These are phyloP conservation scores for Triticum aestivum DNA, from an alignment of 176 grass and related monocot genomes.

Conservation along the genomic window DNA sequence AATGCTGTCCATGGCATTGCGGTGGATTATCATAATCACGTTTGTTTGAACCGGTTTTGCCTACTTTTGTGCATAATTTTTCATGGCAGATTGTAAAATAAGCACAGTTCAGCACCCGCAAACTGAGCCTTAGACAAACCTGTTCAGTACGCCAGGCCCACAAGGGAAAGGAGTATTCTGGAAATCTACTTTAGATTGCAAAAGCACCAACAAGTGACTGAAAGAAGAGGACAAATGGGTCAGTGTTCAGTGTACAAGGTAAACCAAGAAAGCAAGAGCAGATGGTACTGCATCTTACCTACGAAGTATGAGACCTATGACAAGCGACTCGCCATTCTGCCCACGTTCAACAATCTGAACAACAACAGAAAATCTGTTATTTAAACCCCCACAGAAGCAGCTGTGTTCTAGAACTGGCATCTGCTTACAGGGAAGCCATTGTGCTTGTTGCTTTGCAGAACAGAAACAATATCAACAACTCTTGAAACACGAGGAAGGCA, in stretches of 20 bases:
- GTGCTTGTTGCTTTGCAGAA: constrained; percentile 79
- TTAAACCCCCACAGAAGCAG: not conserved
- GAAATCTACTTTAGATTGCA: constrained; percentile 97
- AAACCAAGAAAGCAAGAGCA: constrained; percentile 13
- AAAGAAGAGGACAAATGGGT: constrained; percentile 20
- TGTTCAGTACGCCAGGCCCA: constrained; percentile 79
- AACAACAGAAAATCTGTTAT: not conserved
- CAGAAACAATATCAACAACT: constrained; percentile 69
- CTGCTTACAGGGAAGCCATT: constrained; percentile 94
- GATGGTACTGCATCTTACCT: constrained; percentile 46
- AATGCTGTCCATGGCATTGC: no score
- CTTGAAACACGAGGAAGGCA: constrained; percentile 73
- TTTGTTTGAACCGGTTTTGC: no score
- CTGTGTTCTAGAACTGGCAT: not conserved
- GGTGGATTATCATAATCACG: no score
- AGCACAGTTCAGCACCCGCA: no score
- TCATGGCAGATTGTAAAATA: no score
- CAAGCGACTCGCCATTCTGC: constrained; percentile 77
- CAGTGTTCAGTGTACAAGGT: constrained; percentile 12
- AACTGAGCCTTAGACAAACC: constrained; percentile 28
- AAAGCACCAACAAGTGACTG: constrained; percentile 93
- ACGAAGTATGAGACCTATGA: constrained; percentile 98
- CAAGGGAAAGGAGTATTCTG: constrained; percentile 94
- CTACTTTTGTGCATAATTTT: no score
- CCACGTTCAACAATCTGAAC: constrained; percentile 80